Evolutionary conservation across 2,329 filamentous ascomycete genomes (phyloP).

Genomic region (Aspergillus latus): DNA sequence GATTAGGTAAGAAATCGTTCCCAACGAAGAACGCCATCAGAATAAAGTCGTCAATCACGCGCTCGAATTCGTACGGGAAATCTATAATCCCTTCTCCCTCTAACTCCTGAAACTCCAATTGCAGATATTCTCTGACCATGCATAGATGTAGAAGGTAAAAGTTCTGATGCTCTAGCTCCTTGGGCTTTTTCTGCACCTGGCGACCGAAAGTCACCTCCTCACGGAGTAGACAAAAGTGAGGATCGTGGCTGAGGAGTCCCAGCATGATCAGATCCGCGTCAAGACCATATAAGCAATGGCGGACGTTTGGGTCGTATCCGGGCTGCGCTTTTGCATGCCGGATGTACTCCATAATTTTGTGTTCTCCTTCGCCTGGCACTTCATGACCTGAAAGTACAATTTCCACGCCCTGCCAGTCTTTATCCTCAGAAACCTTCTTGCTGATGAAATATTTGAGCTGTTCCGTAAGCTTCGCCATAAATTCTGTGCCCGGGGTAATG

Average conservation of each 20-base stretch:
- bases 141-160: slow-evolving; percentile 97
- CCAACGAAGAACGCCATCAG: slow-evolving; percentile 99
- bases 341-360: slow-evolving; percentile 99
- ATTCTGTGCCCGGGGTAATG: slow-evolving; percentile 93
- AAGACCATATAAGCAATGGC: slow-evolving; percentile 94
- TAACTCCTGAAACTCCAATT: slow-evolving; percentile 93
- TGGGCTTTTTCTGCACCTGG: slow-evolving; percentile 81
- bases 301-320: slow-evolving; percentile 86
- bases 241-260: slow-evolving; percentile 93
- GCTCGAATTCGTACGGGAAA: slow-evolving; percentile 89
- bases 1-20: slow-evolving; percentile 97
- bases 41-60: slow-evolving; percentile 98
- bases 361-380: slow-evolving; percentile 95
- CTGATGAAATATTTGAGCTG: slow-evolving; percentile 98
- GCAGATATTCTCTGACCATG: slow-evolving; percentile 94
- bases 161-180: slow-evolving; percentile 97
- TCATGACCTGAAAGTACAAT: slow-evolving; percentile 96
- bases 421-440: slow-evolving; percentile 96
- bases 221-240: slow-evolving; percentile 93
- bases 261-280: slow-evolving; percentile 99
- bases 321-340: slow-evolving; percentile 94
- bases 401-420: slow-evolving; percentile 95
- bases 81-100: slow-evolving; percentile 68
- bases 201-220: slow-evolving; percentile 98
- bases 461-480: slow-evolving; percentile 93